A percentile compares a stretch with the other conserved stretches of the same genome.
Evolutionary conservation across 768 basidiomycete genomes (phyloP).

Genomic region (Udeniomyces megalosporus): DNA sequence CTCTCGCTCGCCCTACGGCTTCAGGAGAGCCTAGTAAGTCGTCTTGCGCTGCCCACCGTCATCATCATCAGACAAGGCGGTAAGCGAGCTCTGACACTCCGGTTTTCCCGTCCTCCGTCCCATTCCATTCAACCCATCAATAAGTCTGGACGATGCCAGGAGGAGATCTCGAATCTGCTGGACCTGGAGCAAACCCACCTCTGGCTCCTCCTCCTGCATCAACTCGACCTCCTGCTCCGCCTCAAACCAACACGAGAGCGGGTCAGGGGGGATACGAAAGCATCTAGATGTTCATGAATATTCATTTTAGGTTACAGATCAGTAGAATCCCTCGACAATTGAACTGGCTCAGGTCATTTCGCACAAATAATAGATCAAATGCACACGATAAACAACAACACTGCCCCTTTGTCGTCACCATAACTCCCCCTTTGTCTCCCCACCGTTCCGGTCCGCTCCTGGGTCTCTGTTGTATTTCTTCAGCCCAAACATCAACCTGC

Average conservation of each 20-base stretch:
- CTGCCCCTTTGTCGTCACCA: too few relatives aligned
- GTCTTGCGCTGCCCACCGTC: not conserved
- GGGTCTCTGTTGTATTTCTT: too few relatives aligned
- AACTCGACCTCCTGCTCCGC: not conserved
- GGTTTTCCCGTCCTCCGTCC: not conserved
- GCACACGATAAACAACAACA: too few relatives aligned
- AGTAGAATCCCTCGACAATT: too few relatives aligned
- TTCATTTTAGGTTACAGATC: too few relatives aligned
- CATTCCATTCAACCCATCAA: not conserved
- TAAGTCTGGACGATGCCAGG: constrained; percentile 7
- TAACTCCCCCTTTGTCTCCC: too few relatives aligned
- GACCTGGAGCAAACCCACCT: not conserved
- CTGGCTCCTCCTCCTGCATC: not conserved
- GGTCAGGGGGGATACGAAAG: constrained; percentile 1
- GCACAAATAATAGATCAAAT: too few relatives aligned
- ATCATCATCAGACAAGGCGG: not conserved
- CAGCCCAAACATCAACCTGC: too few relatives aligned
- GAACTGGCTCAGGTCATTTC: too few relatives aligned
- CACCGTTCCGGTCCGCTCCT: too few relatives aligned
- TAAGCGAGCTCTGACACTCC: not conserved
- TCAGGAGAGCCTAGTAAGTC: not conserved
- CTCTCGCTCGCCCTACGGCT: not conserved
- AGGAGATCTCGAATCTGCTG: not conserved
- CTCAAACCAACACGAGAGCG: not conserved
- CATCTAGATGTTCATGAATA: not conserved